A percentile compares a stretch with the other conserved stretches of the same genome.
Evolutionary conservation across 2,329 filamentous ascomycete genomes (phyloP).

Genomic region (Bretziella fagacearum): DNA sequence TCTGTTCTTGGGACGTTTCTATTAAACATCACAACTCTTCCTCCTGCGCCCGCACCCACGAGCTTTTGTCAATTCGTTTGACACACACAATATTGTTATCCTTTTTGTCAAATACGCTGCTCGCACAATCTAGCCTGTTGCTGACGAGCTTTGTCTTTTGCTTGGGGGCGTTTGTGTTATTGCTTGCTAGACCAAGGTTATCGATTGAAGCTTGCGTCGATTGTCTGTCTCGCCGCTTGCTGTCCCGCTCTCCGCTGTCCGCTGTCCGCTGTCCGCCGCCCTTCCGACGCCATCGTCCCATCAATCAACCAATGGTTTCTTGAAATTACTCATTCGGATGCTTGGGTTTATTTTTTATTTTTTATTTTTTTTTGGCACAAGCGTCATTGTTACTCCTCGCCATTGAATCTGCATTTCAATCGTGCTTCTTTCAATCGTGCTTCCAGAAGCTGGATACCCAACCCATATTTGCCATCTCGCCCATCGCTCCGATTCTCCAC

Average conservation of each 20-base stretch:
- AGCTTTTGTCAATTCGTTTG: slow-evolving; percentile 11
- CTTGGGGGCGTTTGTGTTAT: no score
- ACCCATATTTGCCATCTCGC: no score
- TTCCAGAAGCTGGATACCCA: no score
- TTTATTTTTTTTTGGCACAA: background rate
- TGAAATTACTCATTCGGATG: background rate
- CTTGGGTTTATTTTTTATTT: background rate
- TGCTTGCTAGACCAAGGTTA: no score
- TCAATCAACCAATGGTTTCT: background rate
- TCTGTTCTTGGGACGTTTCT: slow-evolving; percentile 10
- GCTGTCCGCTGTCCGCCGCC: background rate
- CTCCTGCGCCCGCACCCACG: slow-evolving; percentile 26
- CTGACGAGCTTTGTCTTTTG: no score
- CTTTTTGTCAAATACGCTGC: background rate
- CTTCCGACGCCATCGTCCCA: background rate
- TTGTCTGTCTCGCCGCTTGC: no score
- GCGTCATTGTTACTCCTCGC: no score
- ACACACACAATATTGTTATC: slow-evolving; percentile 3
- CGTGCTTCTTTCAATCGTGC: no score
- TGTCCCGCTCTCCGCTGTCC: no score
- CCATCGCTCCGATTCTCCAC: no score
- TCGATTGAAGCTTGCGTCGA: no score
- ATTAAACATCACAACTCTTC: slow-evolving; percentile 12
- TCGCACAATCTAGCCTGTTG: background rate
- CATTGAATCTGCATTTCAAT: no score